These are phyloP conservation scores for Sphaerobolus stellatus DNA, from an alignment of 1,284 basidiomycete genomes.

Conservation along the genomic window DNA sequence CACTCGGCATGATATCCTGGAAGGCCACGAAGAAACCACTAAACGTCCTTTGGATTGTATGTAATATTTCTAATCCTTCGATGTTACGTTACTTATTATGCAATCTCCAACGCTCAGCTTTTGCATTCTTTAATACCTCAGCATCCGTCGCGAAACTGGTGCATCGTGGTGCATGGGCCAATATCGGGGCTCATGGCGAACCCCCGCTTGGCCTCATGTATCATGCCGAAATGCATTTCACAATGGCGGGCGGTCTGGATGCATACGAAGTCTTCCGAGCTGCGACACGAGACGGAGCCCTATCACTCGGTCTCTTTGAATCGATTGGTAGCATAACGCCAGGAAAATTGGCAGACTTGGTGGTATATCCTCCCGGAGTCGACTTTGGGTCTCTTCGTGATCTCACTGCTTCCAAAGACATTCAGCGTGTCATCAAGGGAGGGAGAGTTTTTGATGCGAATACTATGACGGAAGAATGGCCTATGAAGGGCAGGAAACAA, in stretches of 20 bases:
- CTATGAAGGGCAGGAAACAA: conserved; percentile 54
- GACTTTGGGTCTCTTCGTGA: conserved; percentile 51
- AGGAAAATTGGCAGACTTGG: conserved; percentile 68
- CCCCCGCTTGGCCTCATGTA: conserved; percentile 71
- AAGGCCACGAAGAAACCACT: conserved; percentile 58
- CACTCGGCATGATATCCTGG: conserved; percentile 62
- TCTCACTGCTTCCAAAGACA: conserved; percentile 48
- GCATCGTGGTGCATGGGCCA: conserved; percentile 53
- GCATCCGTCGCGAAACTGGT: conserved; percentile 66
- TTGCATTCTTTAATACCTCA: conserved; percentile 66
- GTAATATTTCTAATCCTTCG: conserved; percentile 21
- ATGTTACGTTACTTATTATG: conserved; percentile 2
- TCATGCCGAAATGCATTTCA: conserved; percentile 68
- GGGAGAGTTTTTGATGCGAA: conserved; percentile 66
- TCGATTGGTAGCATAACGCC: conserved; percentile 61
- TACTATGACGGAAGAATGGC: conserved; percentile 69
- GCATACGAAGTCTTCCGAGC: conserved; percentile 61
- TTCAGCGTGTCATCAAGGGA: conserved; percentile 57
- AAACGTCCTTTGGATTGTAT: conserved; percentile 57
- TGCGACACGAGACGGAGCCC: conserved; percentile 62
- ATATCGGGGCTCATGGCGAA: conserved; percentile 77
- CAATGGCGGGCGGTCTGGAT: conserved; percentile 52
- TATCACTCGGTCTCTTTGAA: conserved; percentile 57
- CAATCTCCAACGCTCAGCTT: conserved; percentile 50
- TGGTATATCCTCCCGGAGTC: conserved; percentile 58